Evolutionary conservation across 768 basidiomycete genomes (phyloP).

Genomic region (Phylloporus sp.): DNA sequence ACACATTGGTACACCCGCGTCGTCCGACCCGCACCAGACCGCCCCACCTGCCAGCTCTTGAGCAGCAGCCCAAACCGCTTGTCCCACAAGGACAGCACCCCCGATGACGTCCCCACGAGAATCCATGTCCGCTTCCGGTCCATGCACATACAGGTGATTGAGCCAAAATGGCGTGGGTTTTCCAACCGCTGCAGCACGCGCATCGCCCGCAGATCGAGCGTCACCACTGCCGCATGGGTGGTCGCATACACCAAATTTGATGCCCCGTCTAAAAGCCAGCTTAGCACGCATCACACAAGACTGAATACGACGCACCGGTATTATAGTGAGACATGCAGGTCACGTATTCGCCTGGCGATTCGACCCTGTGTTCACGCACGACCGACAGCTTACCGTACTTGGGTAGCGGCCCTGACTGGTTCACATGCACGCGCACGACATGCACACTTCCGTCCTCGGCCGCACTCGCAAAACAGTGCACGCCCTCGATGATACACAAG

Average conservation of each 20-base stretch:
- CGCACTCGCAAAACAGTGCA: conserved; percentile 86
- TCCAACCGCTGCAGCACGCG: conserved; percentile 69
- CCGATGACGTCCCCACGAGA: conserved; percentile 80
- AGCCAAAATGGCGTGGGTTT: conserved; percentile 82
- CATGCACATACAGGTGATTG: conserved; percentile 80
- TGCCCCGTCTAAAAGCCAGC: conserved; percentile 48
- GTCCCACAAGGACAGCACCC: conserved; percentile 90
- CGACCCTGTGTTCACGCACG: conserved; percentile 76
- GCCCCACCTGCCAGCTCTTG: conserved; percentile 81
- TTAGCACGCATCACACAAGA: background rate
- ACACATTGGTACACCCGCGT: conserved; percentile 69
- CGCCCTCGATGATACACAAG: conserved; percentile 80
- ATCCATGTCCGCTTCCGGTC: conserved; percentile 88
- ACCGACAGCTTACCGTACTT: conserved; percentile 80
- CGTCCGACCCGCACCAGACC: conserved; percentile 46
- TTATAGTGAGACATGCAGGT: conserved; percentile 81
- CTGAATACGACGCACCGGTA: conserved; percentile 47
- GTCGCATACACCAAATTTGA: conserved; percentile 87
- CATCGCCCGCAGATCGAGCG: conserved; percentile 86
- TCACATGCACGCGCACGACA: conserved; percentile 78
- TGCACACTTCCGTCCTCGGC: conserved; percentile 82
- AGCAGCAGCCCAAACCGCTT: conserved; percentile 87
- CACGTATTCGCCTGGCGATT: conserved; percentile 72
- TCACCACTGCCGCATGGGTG: conserved; percentile 67
- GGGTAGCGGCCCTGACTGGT: conserved; percentile 62